These are phyloP conservation scores for Lentinula aciculospora DNA, from an alignment of 768 basidiomycete genomes.

Conservation along the genomic window DNA sequence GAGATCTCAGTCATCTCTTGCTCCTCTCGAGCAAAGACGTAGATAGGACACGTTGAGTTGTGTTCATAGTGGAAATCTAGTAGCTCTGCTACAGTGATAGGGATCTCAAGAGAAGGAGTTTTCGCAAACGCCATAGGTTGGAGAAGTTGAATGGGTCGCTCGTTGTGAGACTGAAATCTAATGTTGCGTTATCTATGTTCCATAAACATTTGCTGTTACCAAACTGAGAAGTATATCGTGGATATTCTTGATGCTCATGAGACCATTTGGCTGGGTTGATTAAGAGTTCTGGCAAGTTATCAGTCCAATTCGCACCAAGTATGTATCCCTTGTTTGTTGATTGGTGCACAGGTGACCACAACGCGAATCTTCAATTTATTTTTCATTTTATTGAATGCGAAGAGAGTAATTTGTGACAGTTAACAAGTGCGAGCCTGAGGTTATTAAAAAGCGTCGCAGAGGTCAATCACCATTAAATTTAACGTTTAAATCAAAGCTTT, in stretches of 20 bases:
- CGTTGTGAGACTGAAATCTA: not conserved
- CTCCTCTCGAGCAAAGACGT: slow-evolving; percentile 20
- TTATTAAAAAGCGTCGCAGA: too few species aligned
- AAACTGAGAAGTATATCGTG: not conserved
- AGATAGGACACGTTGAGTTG: slow-evolving; percentile 25
- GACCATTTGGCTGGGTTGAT: too few species aligned
- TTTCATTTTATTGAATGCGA: too few species aligned
- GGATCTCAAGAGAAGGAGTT: not conserved
- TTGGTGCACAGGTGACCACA: not conserved
- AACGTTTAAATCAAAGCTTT: slow-evolving; percentile 1
- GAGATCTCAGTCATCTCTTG: slow-evolving; percentile 23
- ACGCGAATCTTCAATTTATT: not conserved
- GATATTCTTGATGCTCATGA: not conserved
- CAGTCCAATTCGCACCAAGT: not conserved
- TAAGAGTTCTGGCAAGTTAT: too few species aligned
- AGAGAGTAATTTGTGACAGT: too few species aligned
- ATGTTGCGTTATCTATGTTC: not conserved
- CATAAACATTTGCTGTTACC: not conserved
- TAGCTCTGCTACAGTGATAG: slow-evolving; percentile 17
- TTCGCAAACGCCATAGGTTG: not conserved
- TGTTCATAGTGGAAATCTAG: slow-evolving; percentile 29
- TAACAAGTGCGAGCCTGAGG: too few species aligned
- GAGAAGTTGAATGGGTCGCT: not conserved
- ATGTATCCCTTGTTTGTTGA: not conserved
- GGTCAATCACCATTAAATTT: too few species aligned